Evolutionary conservation across 495 filamentous ascomycete genomes (phyloP).

Genomic region (Pyronema domesticum): DNA sequence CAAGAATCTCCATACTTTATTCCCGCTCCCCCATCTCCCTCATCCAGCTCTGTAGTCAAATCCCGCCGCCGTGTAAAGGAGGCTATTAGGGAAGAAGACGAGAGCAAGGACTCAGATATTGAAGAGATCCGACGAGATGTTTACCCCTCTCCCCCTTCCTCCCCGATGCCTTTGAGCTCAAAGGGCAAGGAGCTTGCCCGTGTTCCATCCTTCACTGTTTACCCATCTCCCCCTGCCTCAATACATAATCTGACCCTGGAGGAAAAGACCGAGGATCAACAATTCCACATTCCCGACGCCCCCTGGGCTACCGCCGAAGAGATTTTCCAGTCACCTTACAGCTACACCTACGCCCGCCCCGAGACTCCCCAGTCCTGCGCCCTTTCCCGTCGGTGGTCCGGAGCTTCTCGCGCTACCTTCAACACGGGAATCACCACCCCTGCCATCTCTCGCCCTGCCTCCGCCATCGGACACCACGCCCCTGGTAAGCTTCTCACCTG

Average conservation of each 20-base stretch:
- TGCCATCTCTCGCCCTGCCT: not conserved
- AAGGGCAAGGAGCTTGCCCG: constrained; percentile 2
- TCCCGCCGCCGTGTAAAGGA: constrained; percentile 2
- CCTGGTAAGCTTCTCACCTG: not conserved
- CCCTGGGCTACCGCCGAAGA: not conserved
- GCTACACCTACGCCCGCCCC: not conserved
- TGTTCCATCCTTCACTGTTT: constrained; percentile 4
- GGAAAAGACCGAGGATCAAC: not conserved
- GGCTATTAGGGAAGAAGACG: constrained; percentile 2
- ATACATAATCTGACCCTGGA: not conserved
- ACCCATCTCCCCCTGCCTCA: not conserved
- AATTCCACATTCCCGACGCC: not conserved
- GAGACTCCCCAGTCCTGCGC: not conserved
- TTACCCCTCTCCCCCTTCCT: not conserved
- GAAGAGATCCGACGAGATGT: constrained; percentile 1
- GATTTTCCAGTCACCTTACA: not conserved
- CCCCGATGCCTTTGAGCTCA: not conserved
- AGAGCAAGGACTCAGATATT: not conserved
- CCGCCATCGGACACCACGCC: not conserved
- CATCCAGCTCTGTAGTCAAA: not conserved
- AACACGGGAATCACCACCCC: constrained; percentile 1
- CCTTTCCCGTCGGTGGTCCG: constrained; percentile 1
- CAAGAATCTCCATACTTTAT: constrained; percentile 1
- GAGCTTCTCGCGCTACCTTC: not conserved
- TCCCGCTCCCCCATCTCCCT: not conserved